A percentile compares a stretch with the other conserved stretches of the same genome.
phyloP scores from a whole-genome alignment of 306 rosid genomes.

The Begonia peltatifolia region DNA sequence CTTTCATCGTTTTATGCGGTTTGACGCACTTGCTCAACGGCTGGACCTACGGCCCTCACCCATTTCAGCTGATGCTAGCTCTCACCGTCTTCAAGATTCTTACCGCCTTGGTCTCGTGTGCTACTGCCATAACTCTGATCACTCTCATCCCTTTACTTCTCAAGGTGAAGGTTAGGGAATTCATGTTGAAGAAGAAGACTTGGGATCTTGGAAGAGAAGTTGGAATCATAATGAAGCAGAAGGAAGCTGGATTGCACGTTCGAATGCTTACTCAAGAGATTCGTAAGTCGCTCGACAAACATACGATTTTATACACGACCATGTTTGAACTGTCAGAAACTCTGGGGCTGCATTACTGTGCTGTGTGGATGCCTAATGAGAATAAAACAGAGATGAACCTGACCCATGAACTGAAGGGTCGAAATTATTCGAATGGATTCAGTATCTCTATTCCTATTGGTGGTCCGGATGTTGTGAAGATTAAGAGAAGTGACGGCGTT shows the following conservation, averaged over 20 bases:
- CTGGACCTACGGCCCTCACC: slow-evolving; percentile 97
- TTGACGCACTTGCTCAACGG: slow-evolving; percentile 93
- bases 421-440: slow-evolving; percentile 29
- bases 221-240: slow-evolving; percentile 72
- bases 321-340: slow-evolving; percentile 85
- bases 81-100: slow-evolving; percentile 88
- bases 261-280: slow-evolving; percentile 99
- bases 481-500: slow-evolving; percentile 51
- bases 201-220: slow-evolving; percentile 98
- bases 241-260: slow-evolving; percentile 80
- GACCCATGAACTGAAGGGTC: slow-evolving; percentile 62
- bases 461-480: slow-evolving; percentile 53
- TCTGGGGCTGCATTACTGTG: slow-evolving; percentile 81
- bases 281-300: slow-evolving; percentile 89
- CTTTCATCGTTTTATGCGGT: slow-evolving; percentile 93
- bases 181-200: slow-evolving; percentile 94
- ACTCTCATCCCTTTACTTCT: slow-evolving; percentile 94
- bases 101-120: slow-evolving; percentile 95
- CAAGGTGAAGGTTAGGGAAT: slow-evolving; percentile 94
- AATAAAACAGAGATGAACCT: slow-evolving; percentile 70
- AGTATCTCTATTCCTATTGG: slow-evolving; percentile 42
- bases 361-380: slow-evolving; percentile 98
- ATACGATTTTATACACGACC: slow-evolving; percentile 72
- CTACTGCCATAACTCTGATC: slow-evolving; percentile 89
- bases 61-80: slow-evolving; percentile 94